phyloP scores from a whole-genome alignment of 176 grass and related monocot species.

The Aegilops bicornis region DNA sequence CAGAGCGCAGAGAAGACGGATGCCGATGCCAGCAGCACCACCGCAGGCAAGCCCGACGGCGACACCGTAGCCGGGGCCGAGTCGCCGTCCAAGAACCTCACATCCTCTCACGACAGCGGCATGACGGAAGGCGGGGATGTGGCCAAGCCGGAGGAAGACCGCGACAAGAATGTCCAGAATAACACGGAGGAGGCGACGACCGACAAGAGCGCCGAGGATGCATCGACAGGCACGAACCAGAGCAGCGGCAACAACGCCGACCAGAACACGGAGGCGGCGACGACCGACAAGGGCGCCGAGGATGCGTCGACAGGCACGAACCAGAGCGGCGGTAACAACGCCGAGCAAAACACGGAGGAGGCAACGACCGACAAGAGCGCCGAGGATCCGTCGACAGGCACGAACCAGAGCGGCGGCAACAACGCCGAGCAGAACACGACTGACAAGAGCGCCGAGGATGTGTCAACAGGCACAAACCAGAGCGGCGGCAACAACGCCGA shows the following conservation, averaged over 20 bases:
- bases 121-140: constrained; percentile 64
- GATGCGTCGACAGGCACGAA: constrained; percentile 29
- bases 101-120: constrained; percentile 67
- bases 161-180: constrained; percentile 38
- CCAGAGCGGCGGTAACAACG: neutral
- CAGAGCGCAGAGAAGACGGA: constrained; percentile 9
- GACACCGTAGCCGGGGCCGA: constrained; percentile 3
- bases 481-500: neutral
- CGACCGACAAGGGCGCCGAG: neutral
- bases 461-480: neutral
- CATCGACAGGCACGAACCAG: neutral
- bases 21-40: neutral
- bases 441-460: neutral
- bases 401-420: neutral
- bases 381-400: neutral
- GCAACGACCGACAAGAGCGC: neutral
- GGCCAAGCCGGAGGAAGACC: constrained; percentile 49
- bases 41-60: neutral
- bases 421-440: neutral
- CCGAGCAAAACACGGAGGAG: neutral
- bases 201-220: neutral
- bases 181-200: neutral
- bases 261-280: neutral
- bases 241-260: neutral
- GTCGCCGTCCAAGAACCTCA: constrained; percentile 35